Evolutionary conservation across 139 green algal genomes (phyloP).

Genomic region (Auxenochlorella pyrenoidosa): DNA sequence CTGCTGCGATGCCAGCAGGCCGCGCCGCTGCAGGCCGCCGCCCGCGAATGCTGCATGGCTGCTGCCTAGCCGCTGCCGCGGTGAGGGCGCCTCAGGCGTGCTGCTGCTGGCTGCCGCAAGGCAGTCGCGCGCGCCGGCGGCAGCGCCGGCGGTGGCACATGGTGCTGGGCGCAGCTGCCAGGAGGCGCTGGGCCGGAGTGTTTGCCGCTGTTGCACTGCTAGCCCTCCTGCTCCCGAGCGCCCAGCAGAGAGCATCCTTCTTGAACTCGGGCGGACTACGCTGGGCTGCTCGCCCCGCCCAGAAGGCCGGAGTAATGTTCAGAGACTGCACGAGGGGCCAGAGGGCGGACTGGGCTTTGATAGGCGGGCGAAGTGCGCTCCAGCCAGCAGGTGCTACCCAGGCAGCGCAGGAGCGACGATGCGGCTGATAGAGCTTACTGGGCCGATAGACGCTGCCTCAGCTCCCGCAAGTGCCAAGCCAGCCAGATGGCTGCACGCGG

Average conservation of each 20-base stretch:
- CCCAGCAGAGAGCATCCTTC: neutral
- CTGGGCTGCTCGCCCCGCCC: neutral
- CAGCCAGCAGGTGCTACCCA: too few relatives aligned
- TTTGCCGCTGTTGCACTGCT: slow-evolving; percentile 12
- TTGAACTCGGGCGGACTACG: too few relatives aligned
- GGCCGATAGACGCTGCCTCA: too few relatives aligned
- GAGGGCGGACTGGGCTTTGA: too few relatives aligned
- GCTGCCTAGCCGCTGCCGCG: neutral
- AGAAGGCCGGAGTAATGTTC: neutral
- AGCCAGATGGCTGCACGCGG: too few relatives aligned
- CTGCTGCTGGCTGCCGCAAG: neutral
- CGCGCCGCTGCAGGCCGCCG: neutral
- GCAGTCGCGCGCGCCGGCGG: neutral
- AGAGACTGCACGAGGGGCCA: too few relatives aligned
- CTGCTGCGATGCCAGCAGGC: neutral
- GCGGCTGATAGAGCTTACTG: too few relatives aligned
- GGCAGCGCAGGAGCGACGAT: too few relatives aligned
- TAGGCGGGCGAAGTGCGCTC: too few relatives aligned
- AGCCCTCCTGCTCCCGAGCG: neutral
- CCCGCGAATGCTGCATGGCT: neutral
- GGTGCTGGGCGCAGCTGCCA: neutral
- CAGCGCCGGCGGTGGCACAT: neutral
- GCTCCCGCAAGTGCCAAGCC: too few relatives aligned
- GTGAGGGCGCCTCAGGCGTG: neutral
- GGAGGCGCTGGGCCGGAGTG: neutral